Evolutionary conservation across 2,329 filamentous ascomycete genomes (phyloP).

Genomic region (Pezicula radicicola): DNA sequence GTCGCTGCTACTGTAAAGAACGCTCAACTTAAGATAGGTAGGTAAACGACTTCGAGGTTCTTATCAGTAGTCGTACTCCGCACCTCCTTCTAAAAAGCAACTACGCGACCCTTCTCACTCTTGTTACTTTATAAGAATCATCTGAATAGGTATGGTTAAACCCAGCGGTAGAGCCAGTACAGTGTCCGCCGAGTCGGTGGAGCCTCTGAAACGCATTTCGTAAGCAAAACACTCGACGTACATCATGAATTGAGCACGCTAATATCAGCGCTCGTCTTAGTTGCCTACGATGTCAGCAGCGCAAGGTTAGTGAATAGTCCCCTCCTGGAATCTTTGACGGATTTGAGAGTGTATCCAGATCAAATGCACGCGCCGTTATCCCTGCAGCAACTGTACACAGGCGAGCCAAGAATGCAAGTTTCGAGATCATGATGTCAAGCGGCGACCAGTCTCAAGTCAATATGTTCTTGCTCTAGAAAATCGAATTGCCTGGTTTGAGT

Average conservation of each 20-base stretch:
- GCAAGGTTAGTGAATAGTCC: not conserved
- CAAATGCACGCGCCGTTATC: not conserved
- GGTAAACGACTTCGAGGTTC: too few species aligned
- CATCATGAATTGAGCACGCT: not conserved
- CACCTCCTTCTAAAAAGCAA: too few species aligned
- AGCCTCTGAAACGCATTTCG: not conserved
- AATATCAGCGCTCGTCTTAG: not conserved
- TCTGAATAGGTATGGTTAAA: not conserved
- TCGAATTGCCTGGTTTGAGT: not conserved
- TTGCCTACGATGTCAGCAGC: not conserved
- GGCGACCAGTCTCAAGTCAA: not conserved
- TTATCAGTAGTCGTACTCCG: too few species aligned
- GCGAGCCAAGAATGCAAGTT: not conserved
- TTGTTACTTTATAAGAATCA: not conserved
- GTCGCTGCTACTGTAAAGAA: too few species aligned
- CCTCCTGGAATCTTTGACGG: not conserved
- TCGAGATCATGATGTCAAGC: not conserved
- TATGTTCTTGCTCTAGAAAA: not conserved
- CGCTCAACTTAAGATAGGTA: too few species aligned
- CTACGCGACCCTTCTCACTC: not conserved
- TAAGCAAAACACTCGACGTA: not conserved
- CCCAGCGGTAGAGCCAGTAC: not conserved
- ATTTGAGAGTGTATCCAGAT: not conserved
- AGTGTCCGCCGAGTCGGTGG: not conserved
- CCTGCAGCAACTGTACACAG: not conserved